These are phyloP conservation scores for Ceratonia siliqua DNA, from an alignment of 306 rosid species.

Conservation along the genomic window DNA sequence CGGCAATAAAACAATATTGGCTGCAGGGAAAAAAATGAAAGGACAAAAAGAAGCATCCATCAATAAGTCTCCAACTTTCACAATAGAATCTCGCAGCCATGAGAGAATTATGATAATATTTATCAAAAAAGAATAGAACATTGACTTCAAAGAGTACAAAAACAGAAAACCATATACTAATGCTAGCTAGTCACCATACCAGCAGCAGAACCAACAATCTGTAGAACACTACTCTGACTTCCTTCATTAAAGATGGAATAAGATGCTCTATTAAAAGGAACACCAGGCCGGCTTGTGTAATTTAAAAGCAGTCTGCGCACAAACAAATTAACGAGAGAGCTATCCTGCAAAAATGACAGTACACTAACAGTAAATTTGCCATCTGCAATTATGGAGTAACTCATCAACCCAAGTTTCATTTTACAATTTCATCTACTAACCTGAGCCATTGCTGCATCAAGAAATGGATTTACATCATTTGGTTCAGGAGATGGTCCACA, in stretches of 20 bases:
- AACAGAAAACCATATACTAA: conserved; percentile 6
- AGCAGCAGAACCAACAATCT: conserved; percentile 96
- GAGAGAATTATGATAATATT: neutral
- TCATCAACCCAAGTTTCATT: conserved; percentile 21
- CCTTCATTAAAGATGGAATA: conserved; percentile 78
- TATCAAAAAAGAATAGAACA: conserved; percentile 1
- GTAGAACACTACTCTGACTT: conserved; percentile 86
- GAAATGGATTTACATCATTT: conserved; percentile 80
- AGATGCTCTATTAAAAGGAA: conserved; percentile 55
- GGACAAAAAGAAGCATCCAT: conserved; percentile 16
- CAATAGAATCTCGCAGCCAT: conserved; percentile 27
- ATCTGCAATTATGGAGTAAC: conserved; percentile 25
- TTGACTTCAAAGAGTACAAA: conserved; percentile 7
- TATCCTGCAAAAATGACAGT: conserved; percentile 72
- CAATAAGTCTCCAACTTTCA: conserved; percentile 29
- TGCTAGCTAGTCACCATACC: conserved; percentile 50
- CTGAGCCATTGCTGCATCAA: conserved; percentile 94
- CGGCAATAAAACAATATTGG: conserved; percentile 85
- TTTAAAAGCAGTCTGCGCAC: conserved; percentile 72
- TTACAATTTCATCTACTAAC: conserved; percentile 50
- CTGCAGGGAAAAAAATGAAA: conserved; percentile 54
- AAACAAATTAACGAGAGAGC: conserved; percentile 65
- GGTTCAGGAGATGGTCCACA: conserved; percentile 95
- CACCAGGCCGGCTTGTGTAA: conserved; percentile 58
- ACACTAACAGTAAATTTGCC: conserved; percentile 28